Percentiles rank a stretch among this genome's conserved stretches.
These are phyloP conservation scores for Ustilago cynodontis DNA, from an alignment of 1,284 basidiomycete genomes.

Conservation along the genomic window DNA sequence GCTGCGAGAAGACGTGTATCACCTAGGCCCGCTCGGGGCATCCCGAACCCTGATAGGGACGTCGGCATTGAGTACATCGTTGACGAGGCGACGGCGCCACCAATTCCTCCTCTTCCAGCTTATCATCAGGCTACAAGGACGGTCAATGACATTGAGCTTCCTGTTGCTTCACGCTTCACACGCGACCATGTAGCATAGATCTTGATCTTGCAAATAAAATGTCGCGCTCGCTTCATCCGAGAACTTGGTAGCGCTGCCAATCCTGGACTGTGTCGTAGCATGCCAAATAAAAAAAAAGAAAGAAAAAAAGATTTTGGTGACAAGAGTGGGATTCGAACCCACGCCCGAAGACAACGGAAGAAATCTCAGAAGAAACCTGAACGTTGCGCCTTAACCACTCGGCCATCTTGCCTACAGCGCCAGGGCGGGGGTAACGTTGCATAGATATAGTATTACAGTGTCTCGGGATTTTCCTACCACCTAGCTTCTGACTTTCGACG, in stretches of 20 bases:
- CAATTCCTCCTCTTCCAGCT: conserved; percentile 37
- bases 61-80: conserved; percentile 30
- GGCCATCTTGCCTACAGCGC: conserved; percentile 63
- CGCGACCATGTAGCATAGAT: conserved; percentile 24
- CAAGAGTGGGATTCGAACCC: conserved; percentile 70
- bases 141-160: conserved; percentile 5
- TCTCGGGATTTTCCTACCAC: too few relatives aligned
- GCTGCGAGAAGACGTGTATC: conserved; percentile 24
- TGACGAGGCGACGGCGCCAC: conserved; percentile 23
- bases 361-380: conserved; percentile 33
- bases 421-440: accelerated
- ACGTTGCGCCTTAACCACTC: conserved; percentile 69
- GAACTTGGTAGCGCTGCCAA: too few relatives aligned
- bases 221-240: background rate
- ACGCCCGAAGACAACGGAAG: conserved; percentile 64
- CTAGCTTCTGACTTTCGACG: too few relatives aligned
- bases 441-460: background rate
- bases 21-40: conserved; percentile 1
- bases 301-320: conserved; percentile 52
- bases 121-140: conserved; percentile 32
- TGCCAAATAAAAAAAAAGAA: too few relatives aligned
- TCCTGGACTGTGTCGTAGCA: too few relatives aligned
- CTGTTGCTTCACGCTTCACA: conserved; percentile 32
- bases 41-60: conserved; percentile 17
- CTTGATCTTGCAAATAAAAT: background rate